Evolutionary conservation across 495 filamentous ascomycete genomes (phyloP).

Genomic region (Penicillium coprophilum): DNA sequence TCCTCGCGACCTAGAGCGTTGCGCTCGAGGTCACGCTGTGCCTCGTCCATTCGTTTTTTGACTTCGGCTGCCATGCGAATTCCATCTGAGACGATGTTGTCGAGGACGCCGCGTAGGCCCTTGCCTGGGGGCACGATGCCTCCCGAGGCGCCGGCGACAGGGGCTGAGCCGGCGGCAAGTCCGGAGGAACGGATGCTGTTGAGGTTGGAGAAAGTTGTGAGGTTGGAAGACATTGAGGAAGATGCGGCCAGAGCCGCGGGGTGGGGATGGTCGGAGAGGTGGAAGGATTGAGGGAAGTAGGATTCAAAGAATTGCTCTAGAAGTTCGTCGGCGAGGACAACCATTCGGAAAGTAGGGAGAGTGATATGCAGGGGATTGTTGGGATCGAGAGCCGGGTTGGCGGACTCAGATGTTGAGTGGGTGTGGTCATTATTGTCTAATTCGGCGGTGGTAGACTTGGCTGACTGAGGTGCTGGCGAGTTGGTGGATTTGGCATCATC

Average conservation of each 20-base stretch:
- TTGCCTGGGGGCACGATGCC: slow-evolving; percentile 63
- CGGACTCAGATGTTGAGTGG: slow-evolving; percentile 43
- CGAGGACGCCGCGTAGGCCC: slow-evolving; percentile 85
- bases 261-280: slow-evolving; percentile 52
- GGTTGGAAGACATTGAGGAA: slow-evolving; percentile 67
- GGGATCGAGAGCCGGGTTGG: slow-evolving; percentile 89
- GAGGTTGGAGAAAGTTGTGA: slow-evolving; percentile 78
- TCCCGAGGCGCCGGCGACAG: slow-evolving; percentile 46
- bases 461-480: slow-evolving; percentile 17
- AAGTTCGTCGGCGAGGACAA: slow-evolving; percentile 91
- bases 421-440: slow-evolving; percentile 16
- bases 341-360: slow-evolving; percentile 97
- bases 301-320: slow-evolving; percentile 95
- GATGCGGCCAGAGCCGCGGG: slow-evolving; percentile 47
- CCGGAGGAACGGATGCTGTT: slow-evolving; percentile 51
- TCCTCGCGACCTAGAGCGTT: slow-evolving; percentile 71
- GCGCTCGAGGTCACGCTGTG: slow-evolving; percentile 77
- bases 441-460: slow-evolving; percentile 4
- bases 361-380: slow-evolving; percentile 92
- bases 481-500: slow-evolving; percentile 34
- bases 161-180: slow-evolving; percentile 34
- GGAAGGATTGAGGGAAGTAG: slow-evolving; percentile 71
- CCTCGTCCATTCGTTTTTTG: slow-evolving; percentile 87
- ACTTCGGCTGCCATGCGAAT: slow-evolving; percentile 94
- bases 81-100: slow-evolving; percentile 95